Evolutionary conservation across 768 basidiomycete genomes (phyloP).

Genomic region (Leccinum barrowsii): DNA sequence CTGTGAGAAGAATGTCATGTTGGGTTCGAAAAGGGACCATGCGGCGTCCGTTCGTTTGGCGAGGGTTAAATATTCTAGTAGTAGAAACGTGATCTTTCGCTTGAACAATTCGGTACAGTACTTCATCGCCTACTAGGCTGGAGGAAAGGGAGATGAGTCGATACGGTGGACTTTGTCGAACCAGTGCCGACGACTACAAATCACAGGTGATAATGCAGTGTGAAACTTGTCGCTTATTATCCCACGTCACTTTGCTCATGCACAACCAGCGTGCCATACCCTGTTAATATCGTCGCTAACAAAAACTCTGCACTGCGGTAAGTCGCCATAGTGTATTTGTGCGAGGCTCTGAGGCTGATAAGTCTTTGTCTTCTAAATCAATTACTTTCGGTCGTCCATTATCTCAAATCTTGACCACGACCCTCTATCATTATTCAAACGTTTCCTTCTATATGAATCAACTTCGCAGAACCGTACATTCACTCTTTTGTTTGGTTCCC

Average conservation of each 20-base stretch:
- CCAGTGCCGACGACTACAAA: not conserved
- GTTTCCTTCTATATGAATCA: slow-evolving; percentile 6
- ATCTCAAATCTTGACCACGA: slow-evolving; percentile 10
- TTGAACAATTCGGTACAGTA: not conserved
- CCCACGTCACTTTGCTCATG: slow-evolving; percentile 26
- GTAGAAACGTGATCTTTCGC: not conserved
- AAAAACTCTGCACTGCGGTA: slow-evolving; percentile 10
- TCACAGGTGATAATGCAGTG: not conserved
- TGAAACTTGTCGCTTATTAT: not conserved
- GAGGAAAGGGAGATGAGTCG: not conserved
- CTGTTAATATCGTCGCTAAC: slow-evolving; percentile 7
- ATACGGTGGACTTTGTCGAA: not conserved
- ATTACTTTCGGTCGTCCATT: not conserved
- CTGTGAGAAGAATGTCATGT: not conserved
- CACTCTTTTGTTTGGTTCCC: slow-evolving; percentile 3
- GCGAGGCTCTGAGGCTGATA: not conserved
- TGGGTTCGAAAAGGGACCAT: not conserved
- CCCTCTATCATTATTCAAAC: slow-evolving; percentile 12
- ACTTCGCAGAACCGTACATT: slow-evolving; percentile 4
- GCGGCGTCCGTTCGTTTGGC: not conserved
- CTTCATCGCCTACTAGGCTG: not conserved
- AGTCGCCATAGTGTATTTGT: slow-evolving; percentile 3
- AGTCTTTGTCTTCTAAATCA: not conserved
- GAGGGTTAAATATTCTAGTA: not conserved
- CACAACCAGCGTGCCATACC: slow-evolving; percentile 3